Base-by-base conservation (phyloP, 148 eudicot species). In the Spergularia marina region DNA sequence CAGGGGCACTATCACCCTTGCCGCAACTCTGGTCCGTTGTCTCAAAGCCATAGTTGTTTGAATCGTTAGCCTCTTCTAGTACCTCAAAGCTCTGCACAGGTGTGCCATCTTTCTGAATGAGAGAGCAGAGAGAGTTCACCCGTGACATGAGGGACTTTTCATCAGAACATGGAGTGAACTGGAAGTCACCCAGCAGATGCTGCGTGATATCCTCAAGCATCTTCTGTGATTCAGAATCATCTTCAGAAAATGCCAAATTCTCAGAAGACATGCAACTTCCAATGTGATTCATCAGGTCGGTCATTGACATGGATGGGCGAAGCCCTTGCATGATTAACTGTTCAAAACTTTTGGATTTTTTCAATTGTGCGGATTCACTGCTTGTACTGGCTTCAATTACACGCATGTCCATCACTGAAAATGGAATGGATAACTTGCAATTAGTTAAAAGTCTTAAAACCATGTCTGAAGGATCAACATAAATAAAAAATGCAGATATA, bases 61-160 rank as follows among this genome's bases (percentile, higher is more conserved):
- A 52, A n/a, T 76, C 72, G 12, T 74, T 77, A 59, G 64, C 82
- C 16, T 53, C 72, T 53, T 73, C 81, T 15, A 74, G 53, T 10
- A 40, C 75, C 65, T 74, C 74, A 17, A 63, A 36, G 53, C 15
- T 57, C 69, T 80, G 74, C 64, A 62, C 68, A 56, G 80, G 73
- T 11, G 67, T 65, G 53, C 80, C 83, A 15, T 84, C 88, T 72
- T 85, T 84, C 76, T 91, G 87, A 57, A 91, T 81, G 77, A 91
- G 88, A 65, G 83, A 81, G 84, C 81, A 85, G 18, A 89, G 84
- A 57, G 96, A 91, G 67, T 89, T 84, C 68, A 92, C 92, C 82
- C 90, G 85, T 13, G 89, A 78, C 98, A 95, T 92, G 71, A 95
- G 89, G 13, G 81, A 88, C 51, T 80, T 86, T 76, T 95, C 98